phyloP scores from a whole-genome alignment of 2,329 filamentous ascomycete species.

The Lachnellula arida region DNA sequence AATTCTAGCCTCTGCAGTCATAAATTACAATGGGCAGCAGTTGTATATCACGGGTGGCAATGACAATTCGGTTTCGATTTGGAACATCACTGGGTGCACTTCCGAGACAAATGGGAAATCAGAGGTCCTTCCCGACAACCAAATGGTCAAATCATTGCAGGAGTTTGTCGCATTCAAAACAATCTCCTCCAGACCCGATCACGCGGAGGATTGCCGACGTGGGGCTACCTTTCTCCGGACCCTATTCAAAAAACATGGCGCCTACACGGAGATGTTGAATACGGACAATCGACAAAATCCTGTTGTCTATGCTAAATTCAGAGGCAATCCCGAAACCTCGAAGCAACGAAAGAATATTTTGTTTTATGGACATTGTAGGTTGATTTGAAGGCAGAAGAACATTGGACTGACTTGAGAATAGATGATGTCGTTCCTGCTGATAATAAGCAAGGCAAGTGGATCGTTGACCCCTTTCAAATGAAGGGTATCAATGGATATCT shows the following conservation, averaged over 20 bases:
- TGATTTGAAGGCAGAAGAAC: too few species aligned
- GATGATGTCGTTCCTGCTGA: constrained; percentile 92
- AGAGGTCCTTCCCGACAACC: constrained; percentile 40
- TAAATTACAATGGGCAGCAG: constrained; percentile 63
- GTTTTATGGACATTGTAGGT: constrained; percentile 81
- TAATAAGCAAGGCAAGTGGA: constrained; percentile 76
- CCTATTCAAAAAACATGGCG: constrained; percentile 88
- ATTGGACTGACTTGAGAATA: constrained; percentile 1
- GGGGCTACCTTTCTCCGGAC: constrained; percentile 87
- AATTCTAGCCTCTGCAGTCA: constrained; percentile 77
- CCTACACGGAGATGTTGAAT: constrained; percentile 83
- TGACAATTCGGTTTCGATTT: constrained; percentile 83
- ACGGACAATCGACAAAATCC: constrained; percentile 76
- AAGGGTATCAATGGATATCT: constrained; percentile 87
- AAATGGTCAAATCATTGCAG: constrained; percentile 66
- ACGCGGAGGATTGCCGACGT: constrained; percentile 85
- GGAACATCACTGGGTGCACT: constrained; percentile 59
- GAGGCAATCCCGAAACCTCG: constrained; percentile 63
- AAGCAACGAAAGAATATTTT: constrained; percentile 76
- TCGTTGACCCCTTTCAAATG: constrained; percentile 82
- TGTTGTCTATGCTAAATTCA: constrained; percentile 87
- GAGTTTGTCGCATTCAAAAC: constrained; percentile 92
- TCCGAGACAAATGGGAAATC: constrained; percentile 17
- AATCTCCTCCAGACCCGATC: constrained; percentile 80
- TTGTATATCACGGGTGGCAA: constrained; percentile 94